Conservation (phyloP, 192 early-diverging fungal genomes). For the Coemansia sp. region DNA sequence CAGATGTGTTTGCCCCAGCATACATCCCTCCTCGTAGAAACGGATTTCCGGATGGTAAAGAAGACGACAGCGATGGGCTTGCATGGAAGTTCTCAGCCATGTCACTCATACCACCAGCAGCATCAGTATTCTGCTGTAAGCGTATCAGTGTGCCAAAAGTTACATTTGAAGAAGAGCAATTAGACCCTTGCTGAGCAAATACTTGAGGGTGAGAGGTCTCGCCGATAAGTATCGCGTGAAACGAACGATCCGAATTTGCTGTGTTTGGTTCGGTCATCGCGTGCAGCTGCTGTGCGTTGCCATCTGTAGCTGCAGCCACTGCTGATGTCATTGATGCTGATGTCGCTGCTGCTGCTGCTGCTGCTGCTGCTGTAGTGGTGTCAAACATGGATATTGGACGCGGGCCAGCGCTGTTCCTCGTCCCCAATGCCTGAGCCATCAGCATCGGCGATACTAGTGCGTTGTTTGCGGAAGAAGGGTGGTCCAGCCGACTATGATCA, state of each 20-base stretch:
- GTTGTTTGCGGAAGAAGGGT: constrained; percentile 5
- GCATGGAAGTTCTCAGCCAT: constrained; percentile 9
- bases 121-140: constrained; percentile 27
- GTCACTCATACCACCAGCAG: constrained; percentile 8
- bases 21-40: constrained; percentile 19
- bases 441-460: constrained; percentile 8
- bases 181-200: constrained; percentile 1
- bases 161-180: constrained; percentile 4
- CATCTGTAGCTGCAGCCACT: neutral
- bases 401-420: constrained; percentile 13
- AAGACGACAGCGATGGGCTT: constrained; percentile 30
- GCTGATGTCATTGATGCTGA: constrained; percentile 13
- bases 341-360: neutral
- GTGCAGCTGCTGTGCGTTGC: constrained; percentile 18
- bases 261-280: constrained; percentile 31
- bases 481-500: constrained; percentile 18
- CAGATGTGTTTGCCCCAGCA: neutral
- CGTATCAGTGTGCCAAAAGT: constrained; percentile 21
- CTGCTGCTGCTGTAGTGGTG: neutral
- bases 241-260: constrained; percentile 43
- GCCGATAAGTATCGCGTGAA: constrained; percentile 52
- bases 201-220: constrained; percentile 29
- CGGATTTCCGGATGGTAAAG: constrained; percentile 32
- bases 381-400: constrained; percentile 33
- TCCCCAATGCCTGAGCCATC: constrained; percentile 22